Evolutionary conservation across 164 flowering plant species (phyloP), one percentile per base, ranked within the genome.

Genomic region (Dillenia turbinata): DNA sequence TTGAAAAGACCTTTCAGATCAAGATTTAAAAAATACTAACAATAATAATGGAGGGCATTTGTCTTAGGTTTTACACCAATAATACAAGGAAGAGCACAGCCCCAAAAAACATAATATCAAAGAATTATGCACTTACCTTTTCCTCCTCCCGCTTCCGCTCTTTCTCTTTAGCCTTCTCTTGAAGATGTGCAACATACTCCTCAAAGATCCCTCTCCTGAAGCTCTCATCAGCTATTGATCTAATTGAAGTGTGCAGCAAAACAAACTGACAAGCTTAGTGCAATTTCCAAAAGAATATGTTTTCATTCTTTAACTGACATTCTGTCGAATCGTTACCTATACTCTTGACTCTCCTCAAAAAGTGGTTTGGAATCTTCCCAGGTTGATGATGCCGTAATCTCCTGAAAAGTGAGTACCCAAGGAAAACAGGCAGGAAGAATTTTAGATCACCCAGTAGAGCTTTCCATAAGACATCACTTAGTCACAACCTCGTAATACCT

Each of bases 131-230:
- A 26, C 15, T 49, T 75, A 95, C 99, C 97, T 89, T 95, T 65
- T 95, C 99, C 72, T 92, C 96, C 64, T 91, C 97, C 17, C 96
- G 79, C 69, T 88, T 95, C 45, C 93, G 89, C 63, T 87, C 99
- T 74, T 85, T 94, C 70, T 95, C 99, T 75, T 85, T 92, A 16
- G 83, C 85, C 75, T 89, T 89, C 64, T 88, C 99, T 75, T 83
- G 86, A 58, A 95, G 72, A 63, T 79, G 70, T 47, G 70, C 51
- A 9, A 89, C 65, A 65, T 89, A 85, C 52, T 83, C 99, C 73
- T 92, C 96, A 74, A 95, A 95, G 49, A 84, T 64, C 65, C 83
- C 92, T 67, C 53, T 83, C 60, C 71, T 71, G 44, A 72, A 55
- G 75, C 66, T 80, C 67, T 92, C 97, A 10, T 86, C 97, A 2